Evolutionary conservation across 2,329 filamentous ascomycete species (phyloP), one percentile per base, ranked within the genome.

Genomic region (Didymella pomorum): DNA sequence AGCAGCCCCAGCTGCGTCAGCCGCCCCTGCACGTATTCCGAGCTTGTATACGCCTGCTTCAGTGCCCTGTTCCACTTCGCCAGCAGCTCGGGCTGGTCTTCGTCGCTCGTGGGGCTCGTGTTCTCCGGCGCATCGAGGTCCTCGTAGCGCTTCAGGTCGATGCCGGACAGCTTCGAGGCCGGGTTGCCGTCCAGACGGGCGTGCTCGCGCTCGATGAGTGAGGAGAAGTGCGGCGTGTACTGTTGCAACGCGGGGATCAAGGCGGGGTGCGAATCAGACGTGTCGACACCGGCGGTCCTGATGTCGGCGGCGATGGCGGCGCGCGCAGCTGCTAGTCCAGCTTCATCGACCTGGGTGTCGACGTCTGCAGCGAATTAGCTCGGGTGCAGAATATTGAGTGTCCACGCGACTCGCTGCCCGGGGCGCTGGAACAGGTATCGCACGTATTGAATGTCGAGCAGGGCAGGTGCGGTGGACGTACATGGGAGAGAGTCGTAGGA

Each of bases 81-180:
- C 1, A 80, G 61, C 54, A 79, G 67, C 67, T 74, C 61, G 56
- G 73, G 58, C 12, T 76, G 69, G 31, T 78, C 70, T 35, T 79
- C 78, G 58, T 80, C 47, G 52, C 71, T 70, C 9, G 74, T 72
- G 20, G 74, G 62, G 39, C 71, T 54, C 4, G 79, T 76, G 53
- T 77, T 71, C 39, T 79, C 79, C 14, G 85, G 81, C 31, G 85
- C 78, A 20, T 91, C 86, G 33, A 92, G 86, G 2, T 88, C 86
- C 78, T 97, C 91, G 84, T 98, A 98, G 67, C 93, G 92, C 42
- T 85, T 80, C 18, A 92, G 82, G 76, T 97, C 90, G 68, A 96
- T 87, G 52, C 86, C 84, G 0, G 78, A 74, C 1, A 88, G 84
- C n/a, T 82, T 74, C 29, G 76, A 78, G 1, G 71, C 63, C 5